Evolutionary conservation across 2,329 filamentous ascomycete species (phyloP), one percentile per base, ranked within the genome.

Genomic region (Sphaerulina musiva): DNA sequence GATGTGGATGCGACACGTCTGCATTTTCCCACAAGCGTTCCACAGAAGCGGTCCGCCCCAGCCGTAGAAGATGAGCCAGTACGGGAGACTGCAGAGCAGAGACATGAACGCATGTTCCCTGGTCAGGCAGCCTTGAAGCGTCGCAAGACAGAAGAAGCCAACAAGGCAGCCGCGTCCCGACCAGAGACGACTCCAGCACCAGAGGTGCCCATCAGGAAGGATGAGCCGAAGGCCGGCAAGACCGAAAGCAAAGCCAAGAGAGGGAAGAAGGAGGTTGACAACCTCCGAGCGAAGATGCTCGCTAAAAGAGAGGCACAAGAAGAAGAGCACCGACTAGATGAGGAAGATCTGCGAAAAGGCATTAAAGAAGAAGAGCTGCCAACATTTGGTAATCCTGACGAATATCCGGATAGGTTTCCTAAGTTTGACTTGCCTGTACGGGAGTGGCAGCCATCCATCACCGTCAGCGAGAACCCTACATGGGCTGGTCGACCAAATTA

Each of bases 401-500:
- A 53, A 39, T n/a, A 51, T 17, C 50, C 48, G 11, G 36, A 48
- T 4, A 42, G 42, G 32, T 39, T 58, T 48, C 88, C 93, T 65
- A 80, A 86, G 59, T 87, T 95, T 72, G 78, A 86, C 7, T 68
- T 96, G 0, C 78, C 76, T 23, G 65, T 68, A 0, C 66, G 67
- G 29, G 32, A 40, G 14, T 12, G 31, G 3, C 52, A 43, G 32
- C 49, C 54, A 20, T 41, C 46, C n/a, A 47, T 41, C 41, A 53
- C 42, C 5, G 43, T 42, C n/a, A 53, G 41, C 26, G 50, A 39
- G 26, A 52, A 53, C 8, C 54, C 54, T n/a, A 10, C 40, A 4
- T 98, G 93, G 93, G 95, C 96, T 67, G 93, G 92, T 0, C 80
- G 92, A 42, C 92, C 89, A 71, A 97, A 98, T 67, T 98, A 95